Evolutionary conservation across 805 yeast genomes (phyloP).

Genomic region (Kregervanrija fluxuum): DNA sequence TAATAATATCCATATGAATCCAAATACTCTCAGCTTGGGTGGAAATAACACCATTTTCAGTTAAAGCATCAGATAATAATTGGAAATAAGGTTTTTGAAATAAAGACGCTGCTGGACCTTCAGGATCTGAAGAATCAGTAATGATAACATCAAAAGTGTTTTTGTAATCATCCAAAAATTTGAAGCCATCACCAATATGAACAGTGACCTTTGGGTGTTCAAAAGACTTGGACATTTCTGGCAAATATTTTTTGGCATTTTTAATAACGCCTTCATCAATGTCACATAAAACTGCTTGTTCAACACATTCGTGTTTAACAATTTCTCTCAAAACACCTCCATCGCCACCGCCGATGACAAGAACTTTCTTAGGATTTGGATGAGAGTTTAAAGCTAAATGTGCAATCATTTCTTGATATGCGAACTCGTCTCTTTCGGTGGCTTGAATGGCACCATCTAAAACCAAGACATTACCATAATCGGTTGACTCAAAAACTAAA

Average conservation of each 20-base stretch:
- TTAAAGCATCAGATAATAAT: constrained; percentile 78
- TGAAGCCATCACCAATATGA: constrained; percentile 96
- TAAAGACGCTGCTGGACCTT: constrained; percentile 92
- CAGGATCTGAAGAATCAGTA: constrained; percentile 97
- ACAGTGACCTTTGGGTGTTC: constrained; percentile 84
- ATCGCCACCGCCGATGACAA: constrained; percentile 98
- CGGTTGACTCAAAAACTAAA: constrained; percentile 83
- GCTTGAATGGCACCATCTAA: constrained; percentile 93
- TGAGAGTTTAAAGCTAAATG: constrained; percentile 90
- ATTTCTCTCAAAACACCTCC: constrained; percentile 97
- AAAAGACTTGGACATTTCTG: constrained; percentile 80
- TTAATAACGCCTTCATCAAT: constrained; percentile 91
- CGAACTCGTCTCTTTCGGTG: constrained; percentile 94
- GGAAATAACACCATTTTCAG: constrained; percentile 84
- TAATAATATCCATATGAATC: constrained; percentile 81
- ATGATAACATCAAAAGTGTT: constrained; percentile 90
- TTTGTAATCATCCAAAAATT: constrained; percentile 76
- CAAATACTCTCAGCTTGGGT: constrained; percentile 96
- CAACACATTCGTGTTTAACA: constrained; percentile 80
- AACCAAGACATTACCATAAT: constrained; percentile 92
- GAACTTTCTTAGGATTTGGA: constrained; percentile 87
- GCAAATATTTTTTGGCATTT: constrained; percentile 80
- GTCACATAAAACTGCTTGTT: constrained; percentile 87
- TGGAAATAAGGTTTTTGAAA: constrained; percentile 91
- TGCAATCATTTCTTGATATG: constrained; percentile 97